Evolutionary conservation across 1,284 basidiomycete species (phyloP), one percentile per base, ranked within the genome.

Genomic region (Abortiporus biennis): DNA sequence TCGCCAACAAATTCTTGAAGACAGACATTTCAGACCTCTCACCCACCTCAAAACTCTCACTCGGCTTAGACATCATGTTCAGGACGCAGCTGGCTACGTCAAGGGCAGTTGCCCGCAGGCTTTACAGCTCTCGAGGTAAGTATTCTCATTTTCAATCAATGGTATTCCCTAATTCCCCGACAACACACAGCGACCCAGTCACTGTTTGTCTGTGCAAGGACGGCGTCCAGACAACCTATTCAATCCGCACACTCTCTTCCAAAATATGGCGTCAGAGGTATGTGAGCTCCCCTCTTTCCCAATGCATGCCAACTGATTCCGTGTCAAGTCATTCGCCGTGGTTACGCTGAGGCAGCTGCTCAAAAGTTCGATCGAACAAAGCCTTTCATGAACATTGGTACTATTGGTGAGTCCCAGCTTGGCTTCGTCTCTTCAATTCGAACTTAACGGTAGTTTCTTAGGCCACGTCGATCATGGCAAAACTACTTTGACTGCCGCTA

Each of bases 401-500:
- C 92, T 45, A 94, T 95, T 58, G 91, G 83, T 85, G 57, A 37
- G 69, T 65, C 57, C 42, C 22, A 17, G 34, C 15, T 43, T 42
- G 25, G 27, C 5, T 41, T 38, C 16, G 15, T 25, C 45, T 29
- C 44, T 36, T 44, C 43, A 36, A 22, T 38, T 27, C 36, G 17
- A 52, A 39, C 36, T 51, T 40, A 34, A 38, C 34, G 47, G 37
- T 33, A 25, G 40, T 16, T 21, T 37, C 16, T n/a, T 37, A 85
- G 83, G 89, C 55, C 92, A 94, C 60, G 92, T 95, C 63, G 92
- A 94, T 66, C 91, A 94, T 62, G 91, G 92, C 51, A 94, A 89
- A 74, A 99, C 96, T 11, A 99, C 96, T 1, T 72, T 99, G 53
- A 99, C 96, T 8, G 96, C 96, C 40, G 94, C 96, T 48, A 99